Evolutionary conservation across 2,329 filamentous ascomycete genomes (phyloP), one percentile per base, ranked within the genome.

Genomic region (Cytospora chrysosperma): DNA sequence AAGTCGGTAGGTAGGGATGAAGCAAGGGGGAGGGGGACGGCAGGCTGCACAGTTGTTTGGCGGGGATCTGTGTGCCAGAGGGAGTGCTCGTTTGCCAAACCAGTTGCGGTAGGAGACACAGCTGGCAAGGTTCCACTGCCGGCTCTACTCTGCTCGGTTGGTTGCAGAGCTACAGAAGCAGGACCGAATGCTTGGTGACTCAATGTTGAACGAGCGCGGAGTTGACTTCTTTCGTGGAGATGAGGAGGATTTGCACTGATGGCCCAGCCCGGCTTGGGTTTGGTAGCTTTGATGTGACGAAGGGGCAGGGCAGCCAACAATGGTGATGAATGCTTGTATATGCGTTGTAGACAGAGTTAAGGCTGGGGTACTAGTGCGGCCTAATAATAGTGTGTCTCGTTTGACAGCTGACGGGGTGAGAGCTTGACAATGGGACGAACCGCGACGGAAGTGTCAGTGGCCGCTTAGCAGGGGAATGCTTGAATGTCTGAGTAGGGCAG

Each of bases 1-100:
- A 49, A 50, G 40, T 59, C 47, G 50, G 51, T 54, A 56, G 62
- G 62, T 59, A 59, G 26, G 34, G 63, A 56, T 56, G 59, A 47
- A 62, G 55, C 40, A 56, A 56, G 9, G 51, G 61, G 49, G 51
- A 59, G 49, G 61, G 58, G 61, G 47, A 56, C 57, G 63, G 58
- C 52, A 63, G 54, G 55, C 50, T 37, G 62, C 60, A 55, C 32
- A 26, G 34, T 37, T 56, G 27, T 62, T 49, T 59, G 59, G 37
- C n/a, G 57, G 61, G 50, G 56, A 37, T n/a, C 21, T 37, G 27
- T 60, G 61, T 59, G 50, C 37, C 47, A 50, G 8, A 27, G 47
- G 47, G 8, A 27, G 47, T 34, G 17, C 37, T 52, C 30, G 30
- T 55, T 27, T 51, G 50, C 58, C 21, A 50, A 37, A 52, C 54